These are phyloP conservation scores for Mycena rosella DNA, from an alignment of 768 basidiomycete genomes.

Conservation along the genomic window DNA sequence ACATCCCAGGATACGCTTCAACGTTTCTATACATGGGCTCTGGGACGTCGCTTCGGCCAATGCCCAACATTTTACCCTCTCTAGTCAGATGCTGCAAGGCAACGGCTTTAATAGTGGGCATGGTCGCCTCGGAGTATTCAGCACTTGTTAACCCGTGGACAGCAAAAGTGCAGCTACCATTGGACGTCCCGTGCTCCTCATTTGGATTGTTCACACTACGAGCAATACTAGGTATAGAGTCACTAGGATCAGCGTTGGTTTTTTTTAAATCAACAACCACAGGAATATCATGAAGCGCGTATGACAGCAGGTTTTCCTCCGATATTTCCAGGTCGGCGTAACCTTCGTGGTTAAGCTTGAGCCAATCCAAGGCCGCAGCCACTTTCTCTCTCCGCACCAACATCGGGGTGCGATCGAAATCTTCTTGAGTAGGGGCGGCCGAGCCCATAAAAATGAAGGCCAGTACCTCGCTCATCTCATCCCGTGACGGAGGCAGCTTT, in stretches of 20 bases:
- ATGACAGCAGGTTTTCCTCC: constrained; percentile 19
- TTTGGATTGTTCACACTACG: not conserved
- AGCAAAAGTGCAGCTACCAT: constrained; percentile 1
- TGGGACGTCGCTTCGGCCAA: constrained; percentile 36
- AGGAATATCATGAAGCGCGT: constrained; percentile 13
- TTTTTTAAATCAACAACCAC: constrained; percentile 26
- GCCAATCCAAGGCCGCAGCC: constrained; percentile 47
- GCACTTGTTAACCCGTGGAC: constrained; percentile 52
- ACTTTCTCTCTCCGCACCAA: constrained; percentile 45
- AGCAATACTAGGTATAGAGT: not conserved
- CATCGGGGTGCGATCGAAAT: constrained; percentile 46
- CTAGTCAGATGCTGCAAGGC: constrained; percentile 41
- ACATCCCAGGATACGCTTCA: constrained; percentile 51
- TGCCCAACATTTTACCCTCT: constrained; percentile 34
- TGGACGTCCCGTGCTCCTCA: not conserved
- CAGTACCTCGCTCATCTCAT: constrained; percentile 49
- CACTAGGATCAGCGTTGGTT: not conserved
- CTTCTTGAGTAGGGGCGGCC: constrained; percentile 40
- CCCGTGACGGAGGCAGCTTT: constrained; percentile 45
- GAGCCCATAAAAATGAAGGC: constrained; percentile 50
- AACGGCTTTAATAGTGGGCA: constrained; percentile 32
- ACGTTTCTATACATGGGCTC: constrained; percentile 48
- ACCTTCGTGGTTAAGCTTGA: constrained; percentile 48
- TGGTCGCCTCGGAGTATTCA: constrained; percentile 27
- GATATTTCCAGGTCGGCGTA: constrained; percentile 48